phyloP scores from a whole-genome alignment of 371 early-diverging fungal species.

The Mucor irregularis region DNA sequence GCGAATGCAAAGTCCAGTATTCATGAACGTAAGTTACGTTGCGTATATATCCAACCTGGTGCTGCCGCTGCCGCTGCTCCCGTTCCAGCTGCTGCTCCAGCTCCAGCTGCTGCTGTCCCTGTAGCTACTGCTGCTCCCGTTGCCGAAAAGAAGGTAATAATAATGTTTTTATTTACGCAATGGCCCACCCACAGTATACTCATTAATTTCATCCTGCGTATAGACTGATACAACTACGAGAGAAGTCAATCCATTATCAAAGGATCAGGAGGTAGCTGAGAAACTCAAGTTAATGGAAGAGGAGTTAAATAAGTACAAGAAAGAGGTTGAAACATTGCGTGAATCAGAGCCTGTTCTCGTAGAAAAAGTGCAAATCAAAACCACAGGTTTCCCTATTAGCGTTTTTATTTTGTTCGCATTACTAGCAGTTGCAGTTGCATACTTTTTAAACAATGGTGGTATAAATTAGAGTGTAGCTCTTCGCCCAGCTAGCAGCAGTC shows the following conservation, averaged over 20 bases:
- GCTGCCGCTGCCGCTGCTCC: background rate
- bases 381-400: constrained; percentile 6
- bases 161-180: too few species aligned
- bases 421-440: constrained; percentile 20
- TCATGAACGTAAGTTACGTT: constrained; percentile 20
- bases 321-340: constrained; percentile 10
- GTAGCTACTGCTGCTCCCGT: background rate
- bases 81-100: background rate
- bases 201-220: too few species aligned
- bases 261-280: constrained; percentile 1
- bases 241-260: background rate
- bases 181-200: too few species aligned
- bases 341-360: background rate
- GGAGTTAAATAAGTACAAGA: constrained; percentile 15
- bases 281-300: constrained; percentile 18
- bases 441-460: constrained; percentile 8
- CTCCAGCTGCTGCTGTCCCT: background rate
- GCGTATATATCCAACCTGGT: constrained; percentile 6
- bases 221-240: too few species aligned
- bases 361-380: constrained; percentile 8
- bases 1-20: constrained; percentile 5
- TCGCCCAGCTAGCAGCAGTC: background rate
- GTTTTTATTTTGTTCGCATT: constrained; percentile 19
- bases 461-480: background rate
- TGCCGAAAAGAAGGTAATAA: background rate